phyloP scores from a whole-genome alignment of 2,329 filamentous ascomycete species.

The Alternaria sp. region DNA sequence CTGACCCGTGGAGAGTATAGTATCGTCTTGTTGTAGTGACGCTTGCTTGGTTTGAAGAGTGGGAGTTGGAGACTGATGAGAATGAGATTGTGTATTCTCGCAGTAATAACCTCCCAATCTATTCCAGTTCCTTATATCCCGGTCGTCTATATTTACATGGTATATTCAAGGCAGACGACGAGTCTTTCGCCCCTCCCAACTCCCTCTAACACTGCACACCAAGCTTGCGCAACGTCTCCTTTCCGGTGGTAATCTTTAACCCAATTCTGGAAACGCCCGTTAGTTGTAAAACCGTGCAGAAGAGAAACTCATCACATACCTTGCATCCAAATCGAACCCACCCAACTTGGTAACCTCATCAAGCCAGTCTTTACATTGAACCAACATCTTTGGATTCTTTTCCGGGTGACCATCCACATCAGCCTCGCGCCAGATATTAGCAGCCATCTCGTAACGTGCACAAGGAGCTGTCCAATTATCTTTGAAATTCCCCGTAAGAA shows the following conservation, averaged over 20 bases:
- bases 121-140: neutral
- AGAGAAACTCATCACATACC: slow-evolving; percentile 49
- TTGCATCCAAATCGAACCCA: slow-evolving; percentile 74
- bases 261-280: slow-evolving; percentile 60
- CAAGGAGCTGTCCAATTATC: slow-evolving; percentile 77
- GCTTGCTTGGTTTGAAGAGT: too few species aligned
- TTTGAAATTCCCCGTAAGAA: slow-evolving; percentile 67
- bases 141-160: neutral
- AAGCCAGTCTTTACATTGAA: slow-evolving; percentile 70
- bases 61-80: too few species aligned
- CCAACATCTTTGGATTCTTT: slow-evolving; percentile 57
- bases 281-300: slow-evolving; percentile 9
- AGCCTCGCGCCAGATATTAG: slow-evolving; percentile 77
- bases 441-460: slow-evolving; percentile 86
- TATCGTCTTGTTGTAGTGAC: too few species aligned
- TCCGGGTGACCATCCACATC: slow-evolving; percentile 50
- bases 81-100: too few species aligned
- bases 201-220: slow-evolving; percentile 32
- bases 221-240: slow-evolving; percentile 66
- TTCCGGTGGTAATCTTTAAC: slow-evolving; percentile 74
- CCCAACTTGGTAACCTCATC: slow-evolving; percentile 76
- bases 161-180: neutral
- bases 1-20: too few species aligned
- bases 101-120: too few species aligned
- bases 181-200: neutral